Evolutionary conservation across 768 basidiomycete genomes (phyloP).

Genomic region (Mycena maculata): DNA sequence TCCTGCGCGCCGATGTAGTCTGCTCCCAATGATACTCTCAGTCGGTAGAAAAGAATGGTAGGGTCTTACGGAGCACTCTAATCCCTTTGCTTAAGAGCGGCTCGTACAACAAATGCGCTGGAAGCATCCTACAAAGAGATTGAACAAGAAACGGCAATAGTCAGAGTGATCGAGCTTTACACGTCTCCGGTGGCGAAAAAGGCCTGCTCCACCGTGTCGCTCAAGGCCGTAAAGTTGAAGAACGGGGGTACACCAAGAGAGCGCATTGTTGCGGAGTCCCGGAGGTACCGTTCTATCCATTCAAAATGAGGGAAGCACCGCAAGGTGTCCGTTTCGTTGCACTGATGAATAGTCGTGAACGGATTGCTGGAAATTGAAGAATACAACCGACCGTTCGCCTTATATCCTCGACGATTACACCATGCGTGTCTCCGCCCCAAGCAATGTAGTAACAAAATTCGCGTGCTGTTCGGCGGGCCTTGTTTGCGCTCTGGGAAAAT

Average conservation of each 20-base stretch:
- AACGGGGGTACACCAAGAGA: slow-evolving; percentile 7
- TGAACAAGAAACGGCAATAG: not conserved
- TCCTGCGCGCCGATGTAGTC: slow-evolving; percentile 41
- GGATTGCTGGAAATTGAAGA: not conserved
- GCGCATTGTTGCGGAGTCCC: not conserved
- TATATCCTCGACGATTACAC: slow-evolving; percentile 23
- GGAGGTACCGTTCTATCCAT: slow-evolving; percentile 18
- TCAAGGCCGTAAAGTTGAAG: slow-evolving; percentile 18
- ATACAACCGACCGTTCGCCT: slow-evolving; percentile 1
- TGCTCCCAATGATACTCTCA: not conserved
- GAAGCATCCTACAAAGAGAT: slow-evolving; percentile 27
- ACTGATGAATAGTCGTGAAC: not conserved
- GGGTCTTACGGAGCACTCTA: slow-evolving; percentile 37
- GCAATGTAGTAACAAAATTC: slow-evolving; percentile 10
- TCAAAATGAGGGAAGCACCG: slow-evolving; percentile 12
- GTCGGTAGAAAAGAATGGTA: not conserved
- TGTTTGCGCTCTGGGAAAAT: slow-evolving; percentile 15
- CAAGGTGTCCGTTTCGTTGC: not conserved
- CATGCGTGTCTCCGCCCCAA: slow-evolving; percentile 32
- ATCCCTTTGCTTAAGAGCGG: slow-evolving; percentile 39
- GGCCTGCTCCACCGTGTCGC: not conserved
- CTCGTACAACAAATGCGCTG: slow-evolving; percentile 33
- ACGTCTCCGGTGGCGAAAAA: slow-evolving; percentile 24
- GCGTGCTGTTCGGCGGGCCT: slow-evolving; percentile 22
- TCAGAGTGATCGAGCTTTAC: not conserved